Conservation (phyloP, 2,329 filamentous ascomycete species). For the Apiospora malaysiana region DNA sequence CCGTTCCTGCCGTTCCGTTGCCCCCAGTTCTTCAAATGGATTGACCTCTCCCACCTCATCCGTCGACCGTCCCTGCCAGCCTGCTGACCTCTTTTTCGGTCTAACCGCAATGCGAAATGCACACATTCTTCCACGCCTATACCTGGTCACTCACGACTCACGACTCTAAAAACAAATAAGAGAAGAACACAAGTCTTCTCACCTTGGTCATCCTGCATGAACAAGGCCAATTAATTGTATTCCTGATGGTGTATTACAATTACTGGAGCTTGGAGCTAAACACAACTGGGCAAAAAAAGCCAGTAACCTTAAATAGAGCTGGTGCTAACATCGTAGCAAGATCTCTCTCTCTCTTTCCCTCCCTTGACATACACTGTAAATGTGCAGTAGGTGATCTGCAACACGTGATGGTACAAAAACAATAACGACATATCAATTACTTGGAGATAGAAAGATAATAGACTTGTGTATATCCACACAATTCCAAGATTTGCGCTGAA, state of each 20-base stretch:
- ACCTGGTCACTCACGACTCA: neutral
- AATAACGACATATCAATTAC: too few relatives aligned
- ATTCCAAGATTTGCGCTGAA: too few relatives aligned
- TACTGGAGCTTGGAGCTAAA: constrained; percentile 10
- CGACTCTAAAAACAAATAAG: neutral
- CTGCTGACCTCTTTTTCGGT: neutral
- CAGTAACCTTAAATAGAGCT: constrained; percentile 3
- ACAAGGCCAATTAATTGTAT: neutral
- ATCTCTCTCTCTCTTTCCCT: neutral
- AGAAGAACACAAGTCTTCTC: neutral
- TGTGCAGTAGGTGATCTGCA: neutral
- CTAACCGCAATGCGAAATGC: constrained; percentile 1
- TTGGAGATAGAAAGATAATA: too few relatives aligned
- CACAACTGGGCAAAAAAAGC: neutral
- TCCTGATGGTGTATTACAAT: neutral
- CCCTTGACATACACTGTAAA: neutral
- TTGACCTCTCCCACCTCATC: neutral
- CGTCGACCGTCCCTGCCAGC: neutral
- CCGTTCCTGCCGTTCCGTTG: constrained; percentile 14
- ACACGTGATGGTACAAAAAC: neutral
- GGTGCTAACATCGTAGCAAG: neutral
- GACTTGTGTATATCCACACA: too few relatives aligned
- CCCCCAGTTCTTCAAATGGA: neutral
- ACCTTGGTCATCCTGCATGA: neutral
- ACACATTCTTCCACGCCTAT: neutral